Evolutionary conservation across 2,329 filamentous ascomycete species (phyloP), one percentile per base, ranked within the genome.

Genomic region (Triangularia setosa): DNA sequence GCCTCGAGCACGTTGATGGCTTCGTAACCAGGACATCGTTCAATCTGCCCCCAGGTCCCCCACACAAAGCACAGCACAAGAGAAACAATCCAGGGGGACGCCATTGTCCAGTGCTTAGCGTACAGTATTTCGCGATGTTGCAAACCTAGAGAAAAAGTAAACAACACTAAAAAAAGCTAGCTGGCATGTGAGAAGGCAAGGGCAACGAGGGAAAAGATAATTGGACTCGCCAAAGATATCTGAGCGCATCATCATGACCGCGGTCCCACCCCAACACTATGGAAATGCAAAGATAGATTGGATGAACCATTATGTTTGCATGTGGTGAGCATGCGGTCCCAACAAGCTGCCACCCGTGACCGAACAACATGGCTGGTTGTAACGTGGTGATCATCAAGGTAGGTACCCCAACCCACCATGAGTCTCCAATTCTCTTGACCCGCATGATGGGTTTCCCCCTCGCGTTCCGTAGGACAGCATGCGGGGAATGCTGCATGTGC

Each of bases 1-100:
- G 79, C 84, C 55, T 81, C 76, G 62, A 79, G 73, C 12, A 91
- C 79, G 72, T 90, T 87, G 24, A 80, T 83, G 2, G 88, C 89
- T 24, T 73, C 80, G 75, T 92, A 92, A 8, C 90, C 89, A 0
- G 87, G 87, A 71, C 90, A 92, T 16, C 18, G 23, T 4, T 24
- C 12, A 5, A 16, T n/a, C 25, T 55, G 52, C 16, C 52, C 52
- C 11, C 11, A 14, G 2, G 25, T 23, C 14, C 21, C 52, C 23
- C 23, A 25, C 24, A n/a, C 11, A 21, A 25, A 27, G 52, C 21
- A n/a, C 4, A 55, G 9, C 25, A 55, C 23, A 25, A 55, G 52
- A 12, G 25, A 55, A 12, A 23, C 25, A 25, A 55, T 48, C 40
- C 40, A 28, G n/a, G 7, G 52, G 16, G 16, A n/a, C 8, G 52